Evolutionary conservation across 352 stramenopile genomes (phyloP).

Genomic region (Phytophthora uliginosa): DNA sequence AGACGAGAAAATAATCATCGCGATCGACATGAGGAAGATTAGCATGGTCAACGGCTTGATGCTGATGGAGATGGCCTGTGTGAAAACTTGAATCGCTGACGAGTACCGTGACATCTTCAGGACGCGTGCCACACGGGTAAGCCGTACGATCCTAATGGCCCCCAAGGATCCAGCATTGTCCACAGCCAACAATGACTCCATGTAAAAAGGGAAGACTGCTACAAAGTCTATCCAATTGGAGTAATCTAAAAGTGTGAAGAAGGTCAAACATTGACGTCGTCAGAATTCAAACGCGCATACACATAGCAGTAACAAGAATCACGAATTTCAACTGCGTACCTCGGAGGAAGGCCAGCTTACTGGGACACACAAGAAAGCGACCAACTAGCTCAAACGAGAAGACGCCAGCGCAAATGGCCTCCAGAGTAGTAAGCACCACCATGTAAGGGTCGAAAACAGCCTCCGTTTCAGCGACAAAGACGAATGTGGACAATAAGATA

Average conservation of each 20-base stretch:
- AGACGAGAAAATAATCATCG: slow-evolving; percentile 88
- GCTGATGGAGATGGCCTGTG: slow-evolving; percentile 75
- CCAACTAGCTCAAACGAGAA: slow-evolving; percentile 75
- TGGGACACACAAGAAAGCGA: slow-evolving; percentile 61
- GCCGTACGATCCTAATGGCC: slow-evolving; percentile 86
- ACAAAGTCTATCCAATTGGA: slow-evolving; percentile 88
- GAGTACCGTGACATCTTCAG: slow-evolving; percentile 92
- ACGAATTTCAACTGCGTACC: slow-evolving; percentile 36
- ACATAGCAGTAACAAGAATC: background rate
- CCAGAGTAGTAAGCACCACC: slow-evolving; percentile 44
- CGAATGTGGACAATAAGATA: slow-evolving; percentile 69
- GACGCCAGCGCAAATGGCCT: slow-evolving; percentile 59
- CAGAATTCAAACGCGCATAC: background rate
- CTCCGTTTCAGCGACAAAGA: slow-evolving; percentile 81
- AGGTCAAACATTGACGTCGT: background rate
- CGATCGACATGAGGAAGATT: slow-evolving; percentile 89
- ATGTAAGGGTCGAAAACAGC: slow-evolving; percentile 46
- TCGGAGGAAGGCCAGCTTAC: slow-evolving; percentile 56
- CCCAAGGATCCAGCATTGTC: slow-evolving; percentile 75
- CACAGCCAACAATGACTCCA: slow-evolving; percentile 76
- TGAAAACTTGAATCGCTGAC: slow-evolving; percentile 88
- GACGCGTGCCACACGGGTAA: slow-evolving; percentile 85
- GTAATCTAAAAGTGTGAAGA: slow-evolving; percentile 43
- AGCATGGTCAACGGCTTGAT: slow-evolving; percentile 90
- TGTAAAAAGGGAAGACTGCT: slow-evolving; percentile 88